Base-by-base conservation (phyloP, 202 grass and related monocot species). In the Zizania palustris region DNA sequence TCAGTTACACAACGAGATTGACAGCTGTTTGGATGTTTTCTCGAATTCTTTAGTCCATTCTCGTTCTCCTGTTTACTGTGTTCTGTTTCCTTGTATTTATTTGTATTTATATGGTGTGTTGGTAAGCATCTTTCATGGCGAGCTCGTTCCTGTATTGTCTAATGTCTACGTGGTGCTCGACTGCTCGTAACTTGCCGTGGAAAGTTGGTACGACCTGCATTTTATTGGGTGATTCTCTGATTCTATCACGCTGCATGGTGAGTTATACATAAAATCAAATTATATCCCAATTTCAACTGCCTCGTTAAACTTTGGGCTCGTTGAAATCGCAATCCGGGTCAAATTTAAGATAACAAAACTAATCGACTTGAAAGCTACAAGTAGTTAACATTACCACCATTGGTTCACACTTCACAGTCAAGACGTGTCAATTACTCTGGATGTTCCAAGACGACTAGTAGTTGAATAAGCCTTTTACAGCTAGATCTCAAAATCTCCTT, bases 11-110 rank as follows among this genome's bases (percentile, higher is more conserved):
- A 74, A 40, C 18, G 58, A 73, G 72, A 54, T 67, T 67, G 28
- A 72, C 72, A 66, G 18, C 67, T 53, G n/a, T 72, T 61, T 74
- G 61, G 44, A 56, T 85, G 15, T 66, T 59, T 59, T 64, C 49
- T 38, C 9, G 35, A 20, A 35, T 59, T 18, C n/a, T 69, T 5
- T 60, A 8, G 7, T 7, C 8, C 63, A 54, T 75, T 74, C 48
- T 69, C 42, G 48, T 83, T 3, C 3, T 57, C 4, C 18, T 14
- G 34, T 9, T 49, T 9, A 9, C 62, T 50, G 11, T 60, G 21
- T 70, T 36, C 3, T 3, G 4, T 50, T 60, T 40, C 4, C 9
- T 5, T 46, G 5, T 50, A 67, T 74, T 60, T 49, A 45, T 72
- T 5, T 46, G 5, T 50, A 67, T 74, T 60, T 49, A 45, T 72